Evolutionary conservation across 441 rosid genomes (phyloP), one percentile per base, ranked within the genome.

Genomic region (Aleurites moluccanus): DNA sequence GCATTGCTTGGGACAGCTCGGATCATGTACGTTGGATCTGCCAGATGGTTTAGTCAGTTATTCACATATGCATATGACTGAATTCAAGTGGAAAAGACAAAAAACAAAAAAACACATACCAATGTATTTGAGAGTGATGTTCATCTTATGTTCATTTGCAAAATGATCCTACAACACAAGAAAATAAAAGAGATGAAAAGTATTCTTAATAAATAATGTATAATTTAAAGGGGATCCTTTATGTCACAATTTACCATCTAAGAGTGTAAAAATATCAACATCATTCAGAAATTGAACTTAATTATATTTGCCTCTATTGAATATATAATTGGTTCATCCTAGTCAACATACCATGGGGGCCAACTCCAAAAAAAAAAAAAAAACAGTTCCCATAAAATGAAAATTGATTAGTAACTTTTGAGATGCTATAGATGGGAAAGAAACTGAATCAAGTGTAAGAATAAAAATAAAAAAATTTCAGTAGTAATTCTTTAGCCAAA

Each of bases 1-100:
- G 97, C 96, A 57, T 83, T 91, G 79, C 92, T 80, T 70, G 92
- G 97, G 72, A 91, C 75, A 52, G 96, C 96, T 35, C 92, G 87
- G 75, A 92, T 88, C 97, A 92, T 92, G 82, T 90, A 92, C n/a
- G 96, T 91, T 28, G 97, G 94, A 83, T 92, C 97, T 92, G 86
- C 79, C 77, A 72, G 73, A 70, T 20, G 20, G 42, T 56, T 71
- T 30, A 40, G 47, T 66, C 70, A 47, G 33, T 77, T 50, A 42
- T 71, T 70, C 44, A 73, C 40, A 70, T 38, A 60, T 14, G 52
- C 64, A 67, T 18, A 30, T 57, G 59, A 56, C 59, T 59, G 45
- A 78, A 73, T 66, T 49, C 68, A 10, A 25, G 42, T 45, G 47
- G 71, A 47, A 7, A 73, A 60, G n/a, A 33, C 20, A 15, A 8